Base-by-base conservation (phyloP, 2,329 filamentous ascomycete genomes). In the Stachybotrys chartarum region DNA sequence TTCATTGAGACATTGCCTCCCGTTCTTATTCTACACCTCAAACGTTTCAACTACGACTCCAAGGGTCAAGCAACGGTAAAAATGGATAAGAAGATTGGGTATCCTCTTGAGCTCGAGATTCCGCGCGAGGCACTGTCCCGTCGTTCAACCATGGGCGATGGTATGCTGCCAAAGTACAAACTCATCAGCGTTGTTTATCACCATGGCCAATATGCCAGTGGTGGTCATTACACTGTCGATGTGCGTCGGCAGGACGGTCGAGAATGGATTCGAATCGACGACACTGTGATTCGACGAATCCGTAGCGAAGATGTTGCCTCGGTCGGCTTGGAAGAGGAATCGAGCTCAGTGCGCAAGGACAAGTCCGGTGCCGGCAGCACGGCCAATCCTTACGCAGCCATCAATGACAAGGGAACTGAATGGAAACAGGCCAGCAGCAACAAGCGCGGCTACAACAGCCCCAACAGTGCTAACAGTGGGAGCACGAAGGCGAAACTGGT, bases 181-280 rank as follows among this genome's bases (percentile, higher is more conserved):
- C 82, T 99, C 14, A 94, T 86, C 59, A 89, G 87, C 18, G 94
- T 96, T 32, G 91, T 99, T 24, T 99, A 99, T 68, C 94, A 99
- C 66, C 94, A 99, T 64, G 94, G 94, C 57, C 97, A 96, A 77
- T 96, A 95, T 64, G 94, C 94, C 42, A 95, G 89, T 60, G 92
- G 91, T 53, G 94, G 94, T 4, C 94, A 99, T 70, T 99, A 99
- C 72, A 99, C 94, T 1, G 93, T 95, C n/a, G 94, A 99, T 70
- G 88, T 97, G 46, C 85, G 92, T 56, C 87, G 94, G 53, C 93
- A 97, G 71, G 94, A 99, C 68, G 91, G 88, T n/a, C 84, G 84
- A 24, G 92, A 97, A 71, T 99, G 94, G 94, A 88, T 99, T 55
- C 89, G 93, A 54, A 84, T 99, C 61, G 94, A 99, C 65, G 94